Evolutionary conservation across 108 stramenopile species (phyloP).

Genomic region (Cylindrotheca fusiformis): DNA sequence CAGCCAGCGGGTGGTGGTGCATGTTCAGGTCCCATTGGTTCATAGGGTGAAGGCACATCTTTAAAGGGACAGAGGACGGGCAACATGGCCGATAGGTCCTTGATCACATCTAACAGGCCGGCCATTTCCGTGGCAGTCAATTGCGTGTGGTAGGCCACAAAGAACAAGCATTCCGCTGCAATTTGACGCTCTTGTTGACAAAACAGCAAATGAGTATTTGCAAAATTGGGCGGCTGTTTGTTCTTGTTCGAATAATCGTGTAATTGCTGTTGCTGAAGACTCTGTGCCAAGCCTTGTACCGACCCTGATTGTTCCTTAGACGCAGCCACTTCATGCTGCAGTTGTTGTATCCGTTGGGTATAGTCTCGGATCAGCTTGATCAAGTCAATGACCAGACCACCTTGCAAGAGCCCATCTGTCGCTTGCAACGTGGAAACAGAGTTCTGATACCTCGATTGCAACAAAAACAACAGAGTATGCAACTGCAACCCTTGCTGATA

Average conservation of each 20-base stretch:
- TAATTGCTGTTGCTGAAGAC: constrained; percentile 11
- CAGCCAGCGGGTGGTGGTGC: neutral
- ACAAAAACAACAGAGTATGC: constrained; percentile 28
- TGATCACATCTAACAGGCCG: constrained; percentile 60
- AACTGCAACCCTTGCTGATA: constrained; percentile 29
- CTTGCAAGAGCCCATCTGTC: constrained; percentile 56
- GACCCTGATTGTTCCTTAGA: neutral
- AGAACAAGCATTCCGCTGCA: constrained; percentile 67
- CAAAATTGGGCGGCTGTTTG: constrained; percentile 19
- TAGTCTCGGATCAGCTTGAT: constrained; percentile 50
- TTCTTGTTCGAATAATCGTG: constrained; percentile 2
- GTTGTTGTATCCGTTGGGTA: constrained; percentile 33
- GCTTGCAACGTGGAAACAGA: constrained; percentile 31
- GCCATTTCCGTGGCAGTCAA: constrained; percentile 52
- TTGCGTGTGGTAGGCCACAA: constrained; percentile 79
- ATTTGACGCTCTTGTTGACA: constrained; percentile 59
- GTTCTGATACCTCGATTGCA: constrained; percentile 31
- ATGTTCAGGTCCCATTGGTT: constrained; percentile 4
- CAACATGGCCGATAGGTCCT: constrained; percentile 45
- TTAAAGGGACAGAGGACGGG: constrained; percentile 59
- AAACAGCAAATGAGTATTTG: constrained; percentile 50
- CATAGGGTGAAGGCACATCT: constrained; percentile 63
- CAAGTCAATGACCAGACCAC: constrained; percentile 46
- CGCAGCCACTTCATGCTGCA: constrained; percentile 24
- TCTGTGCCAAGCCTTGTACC: constrained; percentile 2